Evolutionary conservation across 2,329 filamentous ascomycete genomes (phyloP), one percentile per base, ranked within the genome.

Genomic region (Neobulgaria alba): DNA sequence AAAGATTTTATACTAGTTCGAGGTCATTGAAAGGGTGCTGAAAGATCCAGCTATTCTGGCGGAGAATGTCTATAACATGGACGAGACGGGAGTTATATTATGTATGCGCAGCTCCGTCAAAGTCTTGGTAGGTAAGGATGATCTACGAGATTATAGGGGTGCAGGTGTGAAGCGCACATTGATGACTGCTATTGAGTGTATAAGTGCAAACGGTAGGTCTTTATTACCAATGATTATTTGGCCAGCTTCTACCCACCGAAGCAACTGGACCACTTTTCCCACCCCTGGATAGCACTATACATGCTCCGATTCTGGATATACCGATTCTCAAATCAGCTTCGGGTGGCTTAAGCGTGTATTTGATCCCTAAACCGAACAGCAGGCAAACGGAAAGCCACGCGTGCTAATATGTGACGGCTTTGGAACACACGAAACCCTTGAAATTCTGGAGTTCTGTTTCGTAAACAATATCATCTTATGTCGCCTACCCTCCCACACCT

Each of bases 351-450:
- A 47, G 40, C 48, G 41, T 36, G 47, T 64, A 3, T 63, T 63
- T 49, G 46, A 64, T 46, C 58, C 56, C 9, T 29, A 59, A 46
- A 64, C 59, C 4, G 57, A 51, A 50, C 47, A 39, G 34, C 42
- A 39, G 39, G 60, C 57, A 39, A 49, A 60, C 17, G 23, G 50
- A 7, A 59, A 54, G 41, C 59, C 51, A 45, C 56, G 58, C 1
- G 40, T 63, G 3, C 50, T 63, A 15, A 60, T 63, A 14, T 58
- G 43, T 16, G 53, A 65, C 41, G 50, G 62, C 35, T 61, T 64
- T 38, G 51, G 51, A 12, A 60, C 55, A n/a, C 57, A 65, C 39
- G 52, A 64, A 42, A 58, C 57, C 4, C 56, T 60, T 15, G 53
- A 64, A 47, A 35, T 49, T 33, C 42, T 54, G 33, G 38, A 51